Percentiles rank a stretch among this genome's conserved stretches.
Conservation (phyloP, 345 rosid genomes). For the Eucalyptus lansdowneana region DNA sequence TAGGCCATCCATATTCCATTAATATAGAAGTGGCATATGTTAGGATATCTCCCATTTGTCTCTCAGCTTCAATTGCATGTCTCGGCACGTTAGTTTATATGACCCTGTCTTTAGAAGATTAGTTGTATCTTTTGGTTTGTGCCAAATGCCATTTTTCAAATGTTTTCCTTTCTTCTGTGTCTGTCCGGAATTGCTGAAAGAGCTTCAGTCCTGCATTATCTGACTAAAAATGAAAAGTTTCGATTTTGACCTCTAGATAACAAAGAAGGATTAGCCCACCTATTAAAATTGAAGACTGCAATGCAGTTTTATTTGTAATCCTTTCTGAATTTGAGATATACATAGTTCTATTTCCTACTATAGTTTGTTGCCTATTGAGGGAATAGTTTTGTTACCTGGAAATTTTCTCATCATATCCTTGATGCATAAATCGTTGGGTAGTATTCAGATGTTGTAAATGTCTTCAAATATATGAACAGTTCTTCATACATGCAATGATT, state of each 20-base stretch:
- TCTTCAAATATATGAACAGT: background rate
- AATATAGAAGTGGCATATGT: background rate
- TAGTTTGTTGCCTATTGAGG: background rate
- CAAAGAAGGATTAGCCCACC: background rate
- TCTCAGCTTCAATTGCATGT: background rate
- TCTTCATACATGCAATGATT: background rate
- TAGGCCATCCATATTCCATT: background rate
- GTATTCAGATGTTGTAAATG: background rate
- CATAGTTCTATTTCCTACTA: background rate
- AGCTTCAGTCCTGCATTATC: background rate
- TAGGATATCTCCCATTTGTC: background rate
- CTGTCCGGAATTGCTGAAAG: background rate
- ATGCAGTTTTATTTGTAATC: background rate
- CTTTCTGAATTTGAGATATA: background rate
- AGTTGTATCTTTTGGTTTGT: background rate
- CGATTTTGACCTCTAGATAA: background rate
- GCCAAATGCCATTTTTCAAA: background rate
- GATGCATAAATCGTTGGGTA: background rate
- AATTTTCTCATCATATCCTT: background rate
- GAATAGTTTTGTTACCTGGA: background rate
- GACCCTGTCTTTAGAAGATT: background rate
- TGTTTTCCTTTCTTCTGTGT: background rate
- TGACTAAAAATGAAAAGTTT: background rate
- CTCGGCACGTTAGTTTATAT: background rate
- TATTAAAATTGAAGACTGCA: background rate